These are phyloP conservation scores for Colletotrichum navitas DNA, from an alignment of 2,329 filamentous ascomycete genomes.

Conservation along the genomic window DNA sequence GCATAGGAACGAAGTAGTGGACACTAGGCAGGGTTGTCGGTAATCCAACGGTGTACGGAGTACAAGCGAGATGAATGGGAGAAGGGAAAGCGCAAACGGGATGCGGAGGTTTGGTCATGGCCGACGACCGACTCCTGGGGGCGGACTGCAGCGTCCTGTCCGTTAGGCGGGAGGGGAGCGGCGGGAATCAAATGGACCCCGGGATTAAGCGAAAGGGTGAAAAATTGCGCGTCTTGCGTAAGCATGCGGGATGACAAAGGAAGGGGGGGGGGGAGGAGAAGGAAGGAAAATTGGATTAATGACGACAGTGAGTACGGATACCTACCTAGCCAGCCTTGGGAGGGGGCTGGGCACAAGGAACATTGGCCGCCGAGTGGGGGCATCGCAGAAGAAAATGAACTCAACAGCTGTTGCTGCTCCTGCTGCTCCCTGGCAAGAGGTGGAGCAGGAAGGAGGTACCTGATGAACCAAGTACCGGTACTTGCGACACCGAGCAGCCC, in stretches of 20 bases:
- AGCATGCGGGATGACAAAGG: background rate
- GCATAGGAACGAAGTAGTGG: background rate
- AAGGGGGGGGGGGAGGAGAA: background rate
- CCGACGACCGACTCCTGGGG: slow-evolving; percentile 22
- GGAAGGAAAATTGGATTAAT: slow-evolving; percentile 22
- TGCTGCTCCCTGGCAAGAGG: background rate
- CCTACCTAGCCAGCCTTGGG: background rate
- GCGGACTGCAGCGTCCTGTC: slow-evolving; percentile 19
- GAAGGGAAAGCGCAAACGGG: background rate
- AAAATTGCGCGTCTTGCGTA: slow-evolving; percentile 18
- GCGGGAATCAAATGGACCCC: slow-evolving; percentile 35
- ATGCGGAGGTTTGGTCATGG: slow-evolving; percentile 24
- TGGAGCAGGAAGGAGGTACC: background rate
- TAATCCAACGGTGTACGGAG: background rate
- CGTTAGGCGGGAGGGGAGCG: slow-evolving; percentile 17
- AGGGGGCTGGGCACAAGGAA: slow-evolving; percentile 16
- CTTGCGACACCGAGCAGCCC: slow-evolving; percentile 17
- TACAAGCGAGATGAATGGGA: background rate
- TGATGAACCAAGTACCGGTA: slow-evolving; percentile 20
- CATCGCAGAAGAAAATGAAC: background rate
- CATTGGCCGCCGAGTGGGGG: slow-evolving; percentile 18
- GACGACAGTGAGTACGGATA: slow-evolving; percentile 38
- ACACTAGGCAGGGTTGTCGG: slow-evolving; percentile 13
- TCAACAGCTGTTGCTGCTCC: background rate
- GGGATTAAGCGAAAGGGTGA: slow-evolving; percentile 22